Evolutionary conservation across 2,329 filamentous ascomycete genomes (phyloP).

Genomic region (Talaromyces sp.): DNA sequence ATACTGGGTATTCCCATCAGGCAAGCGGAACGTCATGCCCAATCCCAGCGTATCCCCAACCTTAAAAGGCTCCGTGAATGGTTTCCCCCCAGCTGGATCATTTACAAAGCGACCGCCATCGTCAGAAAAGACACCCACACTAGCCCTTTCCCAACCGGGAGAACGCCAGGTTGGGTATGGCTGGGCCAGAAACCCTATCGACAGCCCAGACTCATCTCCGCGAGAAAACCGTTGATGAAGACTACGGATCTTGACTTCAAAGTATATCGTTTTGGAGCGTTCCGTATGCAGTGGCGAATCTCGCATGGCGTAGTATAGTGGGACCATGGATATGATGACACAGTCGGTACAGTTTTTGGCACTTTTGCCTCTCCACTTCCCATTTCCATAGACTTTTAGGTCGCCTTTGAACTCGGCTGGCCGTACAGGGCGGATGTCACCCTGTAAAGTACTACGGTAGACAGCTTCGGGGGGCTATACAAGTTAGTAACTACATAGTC

Average conservation of each 20-base stretch:
- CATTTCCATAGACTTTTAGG: constrained; percentile 27
- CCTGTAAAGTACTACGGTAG: constrained; percentile 38
- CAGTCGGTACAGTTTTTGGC: constrained; percentile 44
- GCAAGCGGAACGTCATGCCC: constrained; percentile 51
- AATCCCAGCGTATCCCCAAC: constrained; percentile 55
- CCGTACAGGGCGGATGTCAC: constrained; percentile 42
- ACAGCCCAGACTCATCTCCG: constrained; percentile 49
- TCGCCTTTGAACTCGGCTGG: constrained; percentile 21
- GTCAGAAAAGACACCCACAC: constrained; percentile 58
- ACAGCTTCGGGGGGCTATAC: constrained; percentile 36
- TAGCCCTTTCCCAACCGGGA: constrained; percentile 60
- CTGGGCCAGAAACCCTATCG: constrained; percentile 56
- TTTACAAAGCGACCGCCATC: constrained; percentile 62
- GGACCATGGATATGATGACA: constrained; percentile 50
- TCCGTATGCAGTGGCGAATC: constrained; percentile 48
- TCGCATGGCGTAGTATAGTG: constrained; percentile 50
- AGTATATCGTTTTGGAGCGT: constrained; percentile 54
- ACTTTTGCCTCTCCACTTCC: constrained; percentile 45
- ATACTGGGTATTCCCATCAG: constrained; percentile 24
- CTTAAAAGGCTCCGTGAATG: constrained; percentile 52
- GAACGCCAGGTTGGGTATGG: constrained; percentile 60
- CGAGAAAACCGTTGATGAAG: constrained; percentile 34
- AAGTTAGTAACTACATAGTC: background rate
- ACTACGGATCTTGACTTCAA: constrained; percentile 50
- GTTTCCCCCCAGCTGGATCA: constrained; percentile 55